phyloP scores from a whole-genome alignment of 257 asterid species.

The Nicotiana otophora region DNA sequence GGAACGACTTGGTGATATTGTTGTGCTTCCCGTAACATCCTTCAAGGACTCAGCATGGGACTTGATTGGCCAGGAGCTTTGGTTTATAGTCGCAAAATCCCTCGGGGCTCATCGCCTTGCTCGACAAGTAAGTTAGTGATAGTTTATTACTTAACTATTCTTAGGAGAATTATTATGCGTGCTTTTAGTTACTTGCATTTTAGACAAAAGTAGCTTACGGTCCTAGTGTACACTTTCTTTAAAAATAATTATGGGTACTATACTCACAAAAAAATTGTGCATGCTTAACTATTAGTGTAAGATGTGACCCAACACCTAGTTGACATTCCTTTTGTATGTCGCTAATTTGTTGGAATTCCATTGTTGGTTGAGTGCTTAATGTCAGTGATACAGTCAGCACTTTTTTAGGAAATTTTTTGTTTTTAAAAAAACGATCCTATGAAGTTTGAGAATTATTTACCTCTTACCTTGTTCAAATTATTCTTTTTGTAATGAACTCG shows the following conservation, averaged over 20 bases:
- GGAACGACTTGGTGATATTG: constrained; percentile 88
- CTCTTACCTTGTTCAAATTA: neutral
- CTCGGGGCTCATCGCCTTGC: constrained; percentile 83
- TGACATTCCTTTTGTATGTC: neutral
- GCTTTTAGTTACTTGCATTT: neutral
- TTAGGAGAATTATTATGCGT: neutral
- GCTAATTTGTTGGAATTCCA: neutral
- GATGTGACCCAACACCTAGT: neutral
- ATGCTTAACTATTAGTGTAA: neutral
- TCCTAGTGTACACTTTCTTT: neutral
- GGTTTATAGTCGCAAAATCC: constrained; percentile 76
- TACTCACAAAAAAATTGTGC: neutral
- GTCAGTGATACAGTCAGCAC: neutral
- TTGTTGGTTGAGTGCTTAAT: neutral
- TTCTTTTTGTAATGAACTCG: neutral
- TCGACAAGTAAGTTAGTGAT: constrained; percentile 57
- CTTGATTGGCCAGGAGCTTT: constrained; percentile 58
- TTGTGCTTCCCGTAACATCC: constrained; percentile 72
- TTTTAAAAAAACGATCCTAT: neutral
- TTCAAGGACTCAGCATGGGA: constrained; percentile 77
- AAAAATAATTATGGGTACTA: neutral
- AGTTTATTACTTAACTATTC: neutral
- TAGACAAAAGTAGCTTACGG: neutral
- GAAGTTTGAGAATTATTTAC: neutral
- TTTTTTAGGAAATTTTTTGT: neutral